These are phyloP conservation scores for Phragmites australis DNA, from an alignment of 176 grass and related monocot genomes.

Conservation along the genomic window DNA sequence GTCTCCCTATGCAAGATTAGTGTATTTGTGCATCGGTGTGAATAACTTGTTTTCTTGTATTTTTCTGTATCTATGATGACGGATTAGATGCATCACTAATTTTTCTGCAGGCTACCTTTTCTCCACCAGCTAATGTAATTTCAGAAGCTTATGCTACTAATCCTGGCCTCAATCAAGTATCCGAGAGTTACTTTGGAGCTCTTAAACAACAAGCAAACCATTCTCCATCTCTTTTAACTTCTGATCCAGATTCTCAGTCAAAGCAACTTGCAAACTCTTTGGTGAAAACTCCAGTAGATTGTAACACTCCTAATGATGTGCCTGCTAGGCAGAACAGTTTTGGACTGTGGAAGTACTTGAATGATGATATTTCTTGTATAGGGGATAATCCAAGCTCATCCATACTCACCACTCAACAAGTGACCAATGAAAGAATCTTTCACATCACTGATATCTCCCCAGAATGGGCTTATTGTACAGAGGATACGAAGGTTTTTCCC, in stretches of 20 bases:
- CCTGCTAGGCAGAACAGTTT: slow-evolving; percentile 60
- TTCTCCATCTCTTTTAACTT: slow-evolving; percentile 26
- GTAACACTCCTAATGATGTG: slow-evolving; percentile 37
- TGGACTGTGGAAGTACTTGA: slow-evolving; percentile 59
- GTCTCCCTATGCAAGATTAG: background rate
- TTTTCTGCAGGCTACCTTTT: slow-evolving; percentile 44
- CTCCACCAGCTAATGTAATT: slow-evolving; percentile 27
- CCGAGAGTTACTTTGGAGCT: slow-evolving; percentile 28
- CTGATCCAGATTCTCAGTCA: slow-evolving; percentile 46
- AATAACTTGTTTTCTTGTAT: slow-evolving; percentile 9
- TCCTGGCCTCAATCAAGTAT: slow-evolving; percentile 35
- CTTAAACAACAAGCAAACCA: slow-evolving; percentile 45
- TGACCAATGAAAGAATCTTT: slow-evolving; percentile 44
- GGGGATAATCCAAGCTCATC: slow-evolving; percentile 35
- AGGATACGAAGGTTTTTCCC: slow-evolving; percentile 66
- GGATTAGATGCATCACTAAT: slow-evolving; percentile 2
- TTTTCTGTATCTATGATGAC: slow-evolving; percentile 10
- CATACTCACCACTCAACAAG: background rate
- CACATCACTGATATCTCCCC: slow-evolving; percentile 82
- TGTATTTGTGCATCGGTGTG: slow-evolving; percentile 12
- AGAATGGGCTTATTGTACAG: slow-evolving; percentile 81
- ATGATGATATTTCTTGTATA: slow-evolving; percentile 48
- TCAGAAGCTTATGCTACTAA: slow-evolving; percentile 39
- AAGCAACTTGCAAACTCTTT: slow-evolving; percentile 33
- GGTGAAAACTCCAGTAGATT: slow-evolving; percentile 21